These are phyloP conservation scores for Proliferodiscus dingleyae DNA, from an alignment of 2,329 filamentous ascomycete genomes.

Conservation along the genomic window DNA sequence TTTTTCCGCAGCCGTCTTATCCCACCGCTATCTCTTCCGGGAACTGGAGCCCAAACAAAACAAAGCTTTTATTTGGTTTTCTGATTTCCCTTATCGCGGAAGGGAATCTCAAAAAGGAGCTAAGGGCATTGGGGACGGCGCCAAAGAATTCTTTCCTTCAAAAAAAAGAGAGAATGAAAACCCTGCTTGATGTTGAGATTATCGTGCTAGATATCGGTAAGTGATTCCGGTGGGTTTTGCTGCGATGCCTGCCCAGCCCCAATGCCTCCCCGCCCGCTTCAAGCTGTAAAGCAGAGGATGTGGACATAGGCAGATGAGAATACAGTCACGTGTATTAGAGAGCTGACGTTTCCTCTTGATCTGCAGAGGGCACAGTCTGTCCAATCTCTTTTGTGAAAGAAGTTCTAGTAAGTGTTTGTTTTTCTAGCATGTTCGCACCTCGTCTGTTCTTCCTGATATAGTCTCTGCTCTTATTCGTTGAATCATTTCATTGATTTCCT, in stretches of 20 bases:
- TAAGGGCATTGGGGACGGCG: too few species aligned
- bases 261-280: too few species aligned
- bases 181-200: conserved; percentile 17
- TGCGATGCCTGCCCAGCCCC: too few species aligned
- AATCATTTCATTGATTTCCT: neutral
- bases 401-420: conserved; percentile 60
- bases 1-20: too few species aligned
- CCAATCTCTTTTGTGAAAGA: conserved; percentile 82
- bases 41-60: too few species aligned
- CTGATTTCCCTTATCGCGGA: neutral
- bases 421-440: too few species aligned
- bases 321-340: conserved; percentile 13
- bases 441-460: conserved; percentile 12
- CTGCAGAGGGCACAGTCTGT: conserved; percentile 72
- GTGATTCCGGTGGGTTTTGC: conserved; percentile 15
- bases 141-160: too few species aligned
- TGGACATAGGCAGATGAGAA: too few species aligned
- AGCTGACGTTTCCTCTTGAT: conserved; percentile 13
- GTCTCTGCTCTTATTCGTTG: neutral
- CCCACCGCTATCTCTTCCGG: conserved; percentile 22
- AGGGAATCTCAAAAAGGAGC: neutral
- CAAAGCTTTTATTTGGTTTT: too few species aligned
- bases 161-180: too few species aligned
- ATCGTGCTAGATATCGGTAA: conserved; percentile 33
- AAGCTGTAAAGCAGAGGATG: too few species aligned